Evolutionary conservation across 2,329 filamentous ascomycete genomes (phyloP), one percentile per base, ranked within the genome.

Genomic region (Pseudogymnoascus sp.): DNA sequence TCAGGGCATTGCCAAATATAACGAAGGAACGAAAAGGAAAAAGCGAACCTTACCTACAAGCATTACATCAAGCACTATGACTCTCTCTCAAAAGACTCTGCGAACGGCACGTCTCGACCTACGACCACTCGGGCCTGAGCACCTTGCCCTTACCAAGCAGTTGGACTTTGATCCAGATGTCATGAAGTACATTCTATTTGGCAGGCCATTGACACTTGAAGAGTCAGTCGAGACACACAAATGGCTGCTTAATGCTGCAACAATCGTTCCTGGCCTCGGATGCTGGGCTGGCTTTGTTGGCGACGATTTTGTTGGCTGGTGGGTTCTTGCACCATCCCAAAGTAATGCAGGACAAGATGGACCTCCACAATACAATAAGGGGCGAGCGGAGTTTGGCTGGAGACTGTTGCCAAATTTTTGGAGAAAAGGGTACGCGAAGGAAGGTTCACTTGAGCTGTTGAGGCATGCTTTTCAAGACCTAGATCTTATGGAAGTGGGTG

Each of bases 241-340:
- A 54, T 54, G 47, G 47, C 10, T 54, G 29, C 47, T 54, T 33
- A 54, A 54, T 33, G 9, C 47, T 5, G 47, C 47, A 54, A 54
- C 47, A 31, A 33, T 54, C 17, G 29, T 54, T 17, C 47, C 47
- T 21, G 47, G 47, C 9, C 26, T 54, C n/a, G 47, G 47, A 11
- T 54, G 47, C 9, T 54, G 47, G 47, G 47, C 47, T 5, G 47
- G 47, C 47, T 54, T 33, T 15, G 26, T 17, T 15, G n/a, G 47
- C 6, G 69, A 66, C n/a, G 63, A 71, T 10, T 71, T 71, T 60
- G 66, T 71, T 44, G 71, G 71, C 15, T 71, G 69, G 69, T 72
- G 70, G 69, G 64, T 70, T 24, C 44, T 71, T 4, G 69, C 68
- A 1, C 62, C 64, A n/a, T 58, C 60, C 60, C 68, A 50, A 58